Percentiles rank a stretch among this genome's conserved stretches.
Evolutionary conservation across 2,329 filamentous ascomycete species (phyloP).

Genomic region (Zasmidium cellare): DNA sequence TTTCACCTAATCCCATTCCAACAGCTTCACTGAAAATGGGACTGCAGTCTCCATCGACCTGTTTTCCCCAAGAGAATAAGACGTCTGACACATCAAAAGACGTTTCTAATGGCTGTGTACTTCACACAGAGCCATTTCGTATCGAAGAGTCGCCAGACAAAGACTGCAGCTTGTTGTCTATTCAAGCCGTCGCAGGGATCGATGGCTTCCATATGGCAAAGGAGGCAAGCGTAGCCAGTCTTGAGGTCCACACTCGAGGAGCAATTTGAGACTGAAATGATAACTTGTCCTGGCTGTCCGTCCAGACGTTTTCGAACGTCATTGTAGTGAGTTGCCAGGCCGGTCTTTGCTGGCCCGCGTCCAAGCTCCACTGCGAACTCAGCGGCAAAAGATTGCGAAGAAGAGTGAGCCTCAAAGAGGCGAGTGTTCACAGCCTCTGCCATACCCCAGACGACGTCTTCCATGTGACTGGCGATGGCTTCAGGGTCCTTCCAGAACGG

Average conservation of each 20-base stretch:
- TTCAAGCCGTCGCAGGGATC: background rate
- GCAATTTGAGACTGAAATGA: background rate
- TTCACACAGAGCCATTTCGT: background rate
- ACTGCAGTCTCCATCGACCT: too few relatives aligned
- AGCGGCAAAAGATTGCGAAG: too few relatives aligned
- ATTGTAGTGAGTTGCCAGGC: background rate
- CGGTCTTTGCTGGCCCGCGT: background rate
- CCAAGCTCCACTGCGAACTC: background rate
- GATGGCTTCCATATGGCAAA: background rate
- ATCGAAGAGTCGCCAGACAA: background rate
- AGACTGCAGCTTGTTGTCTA: background rate
- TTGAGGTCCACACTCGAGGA: background rate
- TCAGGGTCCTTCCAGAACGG: background rate
- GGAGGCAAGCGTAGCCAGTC: background rate
- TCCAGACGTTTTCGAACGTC: background rate
- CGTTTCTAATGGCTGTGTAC: background rate
- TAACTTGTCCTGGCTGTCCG: background rate
- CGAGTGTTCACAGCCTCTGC: background rate
- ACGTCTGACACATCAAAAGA: too few relatives aligned
- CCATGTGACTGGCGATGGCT: background rate
- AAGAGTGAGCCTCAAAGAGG: background rate
- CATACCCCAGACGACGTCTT: background rate
- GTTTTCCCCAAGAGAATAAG: too few relatives aligned
- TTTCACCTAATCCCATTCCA: too few relatives aligned
- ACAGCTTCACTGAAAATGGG: too few relatives aligned